These are phyloP conservation scores for Leptographium lundbergii DNA, from an alignment of 2,329 filamentous ascomycete genomes.

Conservation along the genomic window DNA sequence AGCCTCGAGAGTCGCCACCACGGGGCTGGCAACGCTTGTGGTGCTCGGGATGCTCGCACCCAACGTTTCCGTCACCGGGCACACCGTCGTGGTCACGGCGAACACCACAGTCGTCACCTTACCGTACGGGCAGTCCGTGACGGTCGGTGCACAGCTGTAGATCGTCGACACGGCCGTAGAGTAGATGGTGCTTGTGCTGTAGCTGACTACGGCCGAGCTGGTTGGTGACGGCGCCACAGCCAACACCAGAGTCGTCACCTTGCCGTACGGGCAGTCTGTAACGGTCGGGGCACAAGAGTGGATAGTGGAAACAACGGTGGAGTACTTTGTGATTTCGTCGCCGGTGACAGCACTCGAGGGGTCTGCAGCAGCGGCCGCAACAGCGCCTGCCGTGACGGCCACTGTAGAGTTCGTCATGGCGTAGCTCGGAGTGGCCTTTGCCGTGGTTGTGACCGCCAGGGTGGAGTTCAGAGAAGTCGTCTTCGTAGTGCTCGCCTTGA, in stretches of 20 bases:
- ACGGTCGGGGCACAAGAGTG: conserved; percentile 15
- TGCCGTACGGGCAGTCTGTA: conserved; percentile 16
- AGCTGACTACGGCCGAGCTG: neutral
- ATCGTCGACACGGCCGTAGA: conserved; percentile 13
- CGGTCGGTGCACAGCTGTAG: conserved; percentile 15
- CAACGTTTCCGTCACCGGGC: conserved; percentile 21
- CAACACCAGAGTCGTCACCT: conserved; percentile 16
- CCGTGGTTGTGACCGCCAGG: neutral
- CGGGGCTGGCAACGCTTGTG: neutral
- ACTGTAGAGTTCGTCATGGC: neutral
- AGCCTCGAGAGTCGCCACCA: neutral
- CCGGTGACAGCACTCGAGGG: neutral
- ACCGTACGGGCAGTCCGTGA: conserved; percentile 17
- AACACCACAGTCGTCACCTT: conserved; percentile 17
- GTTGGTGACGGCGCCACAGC: conserved; percentile 5
- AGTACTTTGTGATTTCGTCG: conserved; percentile 1
- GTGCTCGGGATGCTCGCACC: neutral
- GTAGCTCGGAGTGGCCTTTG: neutral
- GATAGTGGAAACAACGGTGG: conserved; percentile 13
- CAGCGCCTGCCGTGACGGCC: neutral
- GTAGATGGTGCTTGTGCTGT: conserved; percentile 6
- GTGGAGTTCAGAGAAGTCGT: neutral
- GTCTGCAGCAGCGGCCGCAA: neutral
- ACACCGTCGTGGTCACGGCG: conserved; percentile 24
- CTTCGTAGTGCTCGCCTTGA: neutral